phyloP scores from a whole-genome alignment of 2,329 filamentous ascomycete genomes.

The Penicillium sp. region DNA sequence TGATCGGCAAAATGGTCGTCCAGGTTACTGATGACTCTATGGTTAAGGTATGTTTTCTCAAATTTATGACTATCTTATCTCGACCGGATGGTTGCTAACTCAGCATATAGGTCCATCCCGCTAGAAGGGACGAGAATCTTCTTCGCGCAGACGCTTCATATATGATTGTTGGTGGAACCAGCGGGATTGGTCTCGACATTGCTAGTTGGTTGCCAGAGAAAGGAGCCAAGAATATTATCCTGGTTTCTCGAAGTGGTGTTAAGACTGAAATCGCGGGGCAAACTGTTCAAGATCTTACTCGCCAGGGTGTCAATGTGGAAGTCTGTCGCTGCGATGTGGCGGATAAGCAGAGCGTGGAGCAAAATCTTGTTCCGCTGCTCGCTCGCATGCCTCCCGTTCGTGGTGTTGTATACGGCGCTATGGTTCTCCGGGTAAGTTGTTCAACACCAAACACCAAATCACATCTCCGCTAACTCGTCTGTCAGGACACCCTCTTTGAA shows the following conservation, averaged over 20 bases:
- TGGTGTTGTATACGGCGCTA: slow-evolving; percentile 49
- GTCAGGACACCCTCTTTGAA: slow-evolving; percentile 28
- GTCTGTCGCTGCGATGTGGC: slow-evolving; percentile 38
- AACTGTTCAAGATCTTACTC: slow-evolving; percentile 15
- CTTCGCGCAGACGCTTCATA: slow-evolving; percentile 47
- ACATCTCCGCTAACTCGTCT: slow-evolving; percentile 1
- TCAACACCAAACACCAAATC: rapidly evolving
- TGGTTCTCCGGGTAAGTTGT: slow-evolving; percentile 42
- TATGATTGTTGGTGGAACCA: slow-evolving; percentile 58
- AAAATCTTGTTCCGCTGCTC: slow-evolving; percentile 28
- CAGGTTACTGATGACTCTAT: slow-evolving; percentile 23
- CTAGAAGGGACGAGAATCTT: slow-evolving; percentile 20
- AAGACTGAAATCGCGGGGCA: slow-evolving; percentile 19
- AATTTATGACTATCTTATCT: rapidly evolving
- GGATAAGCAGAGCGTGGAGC: slow-evolving; percentile 18
- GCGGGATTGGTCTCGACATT: slow-evolving; percentile 57
- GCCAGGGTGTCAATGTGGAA: slow-evolving; percentile 22
- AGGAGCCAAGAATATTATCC: slow-evolving; percentile 55
- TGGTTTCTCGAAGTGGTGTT: slow-evolving; percentile 51
- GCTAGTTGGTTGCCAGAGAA: slow-evolving; percentile 51
- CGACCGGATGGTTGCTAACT: background rate
- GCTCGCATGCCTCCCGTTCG: slow-evolving; percentile 35
- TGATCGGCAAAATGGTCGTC: slow-evolving; percentile 28
- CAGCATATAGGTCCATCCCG: slow-evolving; percentile 18
- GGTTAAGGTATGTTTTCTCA: slow-evolving; percentile 22